phyloP scores from a whole-genome alignment of 164 flowering plant species.

The Brasenia schreberi region DNA sequence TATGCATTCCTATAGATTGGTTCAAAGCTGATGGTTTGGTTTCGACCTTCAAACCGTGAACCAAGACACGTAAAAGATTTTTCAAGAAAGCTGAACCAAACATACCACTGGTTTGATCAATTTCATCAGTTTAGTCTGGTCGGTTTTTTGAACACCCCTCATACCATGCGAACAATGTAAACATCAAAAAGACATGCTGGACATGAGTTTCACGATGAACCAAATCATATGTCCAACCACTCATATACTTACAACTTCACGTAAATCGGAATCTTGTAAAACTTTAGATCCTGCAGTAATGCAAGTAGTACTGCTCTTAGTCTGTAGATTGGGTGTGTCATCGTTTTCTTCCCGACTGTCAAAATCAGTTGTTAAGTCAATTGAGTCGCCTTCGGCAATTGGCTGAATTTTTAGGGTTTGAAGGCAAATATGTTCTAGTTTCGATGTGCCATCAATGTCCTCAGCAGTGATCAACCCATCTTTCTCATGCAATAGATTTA shows the following conservation, averaged over 20 bases:
- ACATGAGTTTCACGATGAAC: too few species aligned
- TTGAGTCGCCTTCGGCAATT: neutral
- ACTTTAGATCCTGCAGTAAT: slow-evolving; percentile 18
- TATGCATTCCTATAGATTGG: too few species aligned
- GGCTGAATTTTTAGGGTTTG: neutral
- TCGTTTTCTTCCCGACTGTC: neutral
- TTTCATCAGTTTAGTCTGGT: too few species aligned
- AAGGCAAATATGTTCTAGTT: slow-evolving; percentile 10
- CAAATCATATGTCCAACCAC: too few species aligned
- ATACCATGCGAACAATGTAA: too few species aligned
- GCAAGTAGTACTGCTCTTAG: slow-evolving; percentile 16
- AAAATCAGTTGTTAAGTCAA: neutral
- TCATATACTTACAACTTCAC: slow-evolving; percentile 46
- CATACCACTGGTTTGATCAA: too few species aligned
- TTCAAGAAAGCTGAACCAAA: too few species aligned
- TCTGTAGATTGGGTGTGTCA: slow-evolving; percentile 13
- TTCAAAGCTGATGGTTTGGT: too few species aligned
- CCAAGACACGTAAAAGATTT: too few species aligned
- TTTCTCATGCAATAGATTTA: slow-evolving; percentile 72
- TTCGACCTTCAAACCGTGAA: too few species aligned
- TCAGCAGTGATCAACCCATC: slow-evolving; percentile 25
- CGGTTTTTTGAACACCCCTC: too few species aligned
- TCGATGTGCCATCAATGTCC: slow-evolving; percentile 28
- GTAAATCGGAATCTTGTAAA: slow-evolving; percentile 42
- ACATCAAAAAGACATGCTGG: too few species aligned